A percentile compares a stretch with the other conserved stretches of the same genome.
phyloP scores from a whole-genome alignment of 2,329 filamentous ascomycete species.

The Apiospora rasikravindrae region DNA sequence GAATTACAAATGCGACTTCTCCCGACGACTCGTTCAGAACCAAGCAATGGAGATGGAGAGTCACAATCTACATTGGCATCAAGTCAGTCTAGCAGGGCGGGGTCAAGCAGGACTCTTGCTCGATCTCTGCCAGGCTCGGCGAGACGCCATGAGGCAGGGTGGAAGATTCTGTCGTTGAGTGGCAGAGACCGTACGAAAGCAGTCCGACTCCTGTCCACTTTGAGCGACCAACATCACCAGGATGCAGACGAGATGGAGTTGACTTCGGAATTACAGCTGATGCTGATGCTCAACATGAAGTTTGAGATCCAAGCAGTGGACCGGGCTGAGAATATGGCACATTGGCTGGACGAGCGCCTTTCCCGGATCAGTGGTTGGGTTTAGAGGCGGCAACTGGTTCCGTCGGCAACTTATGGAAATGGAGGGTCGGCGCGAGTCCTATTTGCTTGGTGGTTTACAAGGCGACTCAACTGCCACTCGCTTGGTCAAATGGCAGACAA shows the following conservation, averaged over 20 bases:
- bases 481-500: neutral
- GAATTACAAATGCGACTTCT: neutral
- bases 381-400: conserved; percentile 18
- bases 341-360: conserved; percentile 56
- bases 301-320: conserved; percentile 79
- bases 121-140: neutral
- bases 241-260: conserved; percentile 46
- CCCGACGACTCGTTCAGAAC: neutral
- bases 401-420: neutral
- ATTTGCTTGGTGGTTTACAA: neutral
- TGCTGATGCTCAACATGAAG: conserved; percentile 77
- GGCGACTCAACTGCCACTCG: neutral
- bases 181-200: conserved; percentile 64
- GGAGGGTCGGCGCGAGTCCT: neutral
- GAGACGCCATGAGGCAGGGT: neutral
- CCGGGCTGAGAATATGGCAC: conserved; percentile 52
- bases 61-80: neutral
- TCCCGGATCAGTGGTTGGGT: neutral
- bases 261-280: conserved; percentile 67
- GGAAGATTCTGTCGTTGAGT: conserved; percentile 47
- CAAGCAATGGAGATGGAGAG: conserved; percentile 15
- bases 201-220: conserved; percentile 54
- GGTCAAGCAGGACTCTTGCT: conserved; percentile 20
- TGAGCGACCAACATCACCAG: conserved; percentile 34
- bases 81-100: neutral